Conservation (phyloP, 2,329 filamentous ascomycete genomes). For the Tolypocladium pustulatum region DNA sequence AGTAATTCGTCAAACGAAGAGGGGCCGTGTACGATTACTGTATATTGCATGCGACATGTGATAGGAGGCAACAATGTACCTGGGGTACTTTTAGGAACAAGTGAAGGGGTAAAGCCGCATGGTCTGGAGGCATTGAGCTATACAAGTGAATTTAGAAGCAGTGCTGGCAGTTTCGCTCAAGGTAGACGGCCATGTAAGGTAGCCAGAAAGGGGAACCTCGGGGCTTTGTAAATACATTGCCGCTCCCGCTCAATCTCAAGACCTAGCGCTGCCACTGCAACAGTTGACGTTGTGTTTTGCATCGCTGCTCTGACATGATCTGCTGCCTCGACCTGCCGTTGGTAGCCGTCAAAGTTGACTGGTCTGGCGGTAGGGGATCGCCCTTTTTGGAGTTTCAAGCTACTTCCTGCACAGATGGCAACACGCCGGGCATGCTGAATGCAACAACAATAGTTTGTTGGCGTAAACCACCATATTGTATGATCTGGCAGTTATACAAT, state of each 20-base stretch:
- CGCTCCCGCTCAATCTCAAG: not conserved
- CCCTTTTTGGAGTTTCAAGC: too few species aligned
- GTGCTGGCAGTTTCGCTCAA: not conserved
- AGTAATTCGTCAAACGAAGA: slow-evolving; percentile 38
- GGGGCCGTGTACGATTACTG: slow-evolving; percentile 12
- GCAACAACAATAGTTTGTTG: too few species aligned
- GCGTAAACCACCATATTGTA: too few species aligned
- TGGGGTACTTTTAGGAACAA: not conserved
- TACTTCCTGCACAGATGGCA: too few species aligned
- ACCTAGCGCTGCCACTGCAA: not conserved
- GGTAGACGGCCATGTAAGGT: not conserved
- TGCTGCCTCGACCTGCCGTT: not conserved
- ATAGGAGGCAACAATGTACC: not conserved
- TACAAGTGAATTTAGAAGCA: not conserved
- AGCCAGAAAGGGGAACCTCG: not conserved
- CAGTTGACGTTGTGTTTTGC: not conserved
- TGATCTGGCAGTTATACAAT: too few species aligned
- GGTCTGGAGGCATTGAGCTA: not conserved
- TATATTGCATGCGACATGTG: not conserved
- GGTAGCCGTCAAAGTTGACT: too few species aligned
- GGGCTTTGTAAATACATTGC: not conserved
- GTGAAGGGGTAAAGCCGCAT: not conserved
- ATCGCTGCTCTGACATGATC: not conserved
- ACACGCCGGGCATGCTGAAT: too few species aligned
- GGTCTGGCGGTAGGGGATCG: too few species aligned